Conservation (phyloP, 345 rosid species). For the Linum trigynum region DNA sequence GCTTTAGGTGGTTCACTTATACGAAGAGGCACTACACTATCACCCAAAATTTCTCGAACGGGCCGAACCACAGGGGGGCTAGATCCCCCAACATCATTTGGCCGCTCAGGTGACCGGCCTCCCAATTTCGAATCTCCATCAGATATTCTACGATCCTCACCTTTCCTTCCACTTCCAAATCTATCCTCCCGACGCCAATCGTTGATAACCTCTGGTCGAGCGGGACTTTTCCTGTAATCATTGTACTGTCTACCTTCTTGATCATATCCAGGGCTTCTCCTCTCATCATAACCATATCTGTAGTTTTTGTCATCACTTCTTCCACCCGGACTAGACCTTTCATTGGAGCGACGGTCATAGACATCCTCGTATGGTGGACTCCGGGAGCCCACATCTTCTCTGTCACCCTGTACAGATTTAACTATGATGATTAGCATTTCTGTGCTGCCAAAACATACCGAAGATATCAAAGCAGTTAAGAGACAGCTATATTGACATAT, state of each 20-base stretch:
- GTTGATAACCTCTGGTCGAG: conserved; percentile 63
- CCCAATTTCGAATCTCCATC: conserved; percentile 50
- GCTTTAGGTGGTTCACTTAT: conserved; percentile 83
- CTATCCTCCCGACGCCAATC: conserved; percentile 96
- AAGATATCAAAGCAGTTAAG: neutral
- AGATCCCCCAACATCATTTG: conserved; percentile 46
- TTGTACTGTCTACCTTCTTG: conserved; percentile 46
- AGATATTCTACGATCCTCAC: conserved; percentile 41
- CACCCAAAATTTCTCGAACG: conserved; percentile 87
- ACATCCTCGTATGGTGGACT: conserved; percentile 76
- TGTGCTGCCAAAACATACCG: neutral
- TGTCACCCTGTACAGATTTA: conserved; percentile 50
- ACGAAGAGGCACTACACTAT: conserved; percentile 67
- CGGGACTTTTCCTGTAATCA: conserved; percentile 53
- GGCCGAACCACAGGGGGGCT: conserved; percentile 82
- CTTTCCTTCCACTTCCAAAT: conserved; percentile 59
- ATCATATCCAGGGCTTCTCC: conserved; percentile 64
- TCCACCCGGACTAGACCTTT: conserved; percentile 78
- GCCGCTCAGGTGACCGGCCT: conserved; percentile 68
- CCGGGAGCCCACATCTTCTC: conserved; percentile 64
- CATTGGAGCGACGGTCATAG: conserved; percentile 60
- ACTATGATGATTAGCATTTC: neutral
- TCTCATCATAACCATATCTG: conserved; percentile 37
- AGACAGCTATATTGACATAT: neutral
- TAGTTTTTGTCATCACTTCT: conserved; percentile 44